Conservation (phyloP, 805 yeast genomes). For the Barnettozyma sp. region DNA sequence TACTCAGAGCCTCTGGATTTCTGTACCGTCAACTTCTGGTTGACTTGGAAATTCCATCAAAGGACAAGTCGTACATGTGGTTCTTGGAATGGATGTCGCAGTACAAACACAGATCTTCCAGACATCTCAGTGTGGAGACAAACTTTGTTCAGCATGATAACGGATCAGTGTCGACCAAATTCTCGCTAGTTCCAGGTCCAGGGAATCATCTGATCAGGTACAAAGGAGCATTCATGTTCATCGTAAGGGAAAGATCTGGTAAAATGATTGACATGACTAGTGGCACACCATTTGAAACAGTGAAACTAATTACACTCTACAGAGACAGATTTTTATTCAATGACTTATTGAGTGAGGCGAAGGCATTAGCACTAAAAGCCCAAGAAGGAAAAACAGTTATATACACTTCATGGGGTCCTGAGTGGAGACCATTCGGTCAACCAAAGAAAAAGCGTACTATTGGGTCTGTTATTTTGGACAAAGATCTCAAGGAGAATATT, state of each 20-base stretch:
- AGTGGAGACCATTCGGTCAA: constrained; percentile 97
- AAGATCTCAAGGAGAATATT: constrained; percentile 60
- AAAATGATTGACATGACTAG: constrained; percentile 80
- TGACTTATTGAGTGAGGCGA: constrained; percentile 76
- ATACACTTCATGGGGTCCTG: constrained; percentile 95
- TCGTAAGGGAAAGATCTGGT: constrained; percentile 86
- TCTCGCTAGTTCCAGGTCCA: constrained; percentile 93
- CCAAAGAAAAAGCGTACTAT: constrained; percentile 82
- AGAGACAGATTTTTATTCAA: constrained; percentile 67
- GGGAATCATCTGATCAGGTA: constrained; percentile 87
- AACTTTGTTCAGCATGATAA: constrained; percentile 82
- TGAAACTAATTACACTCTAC: constrained; percentile 85
- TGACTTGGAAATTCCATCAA: constrained; percentile 87
- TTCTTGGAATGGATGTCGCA: constrained; percentile 94
- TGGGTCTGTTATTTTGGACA: constrained; percentile 81
- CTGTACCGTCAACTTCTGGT: constrained; percentile 79
- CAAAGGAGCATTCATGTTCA: constrained; percentile 80
- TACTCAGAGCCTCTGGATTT: constrained; percentile 55
- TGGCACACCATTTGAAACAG: constrained; percentile 94
- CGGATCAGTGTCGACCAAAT: constrained; percentile 82
- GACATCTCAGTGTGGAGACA: constrained; percentile 90
- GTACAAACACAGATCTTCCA: constrained; percentile 62
- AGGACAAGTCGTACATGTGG: constrained; percentile 92
- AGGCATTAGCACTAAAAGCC: constrained; percentile 67
- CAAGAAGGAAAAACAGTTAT: constrained; percentile 92